Percentiles rank a stretch among this genome's conserved stretches.
phyloP scores from a whole-genome alignment of 75 land plant species.

The Picea sitchensis region DNA sequence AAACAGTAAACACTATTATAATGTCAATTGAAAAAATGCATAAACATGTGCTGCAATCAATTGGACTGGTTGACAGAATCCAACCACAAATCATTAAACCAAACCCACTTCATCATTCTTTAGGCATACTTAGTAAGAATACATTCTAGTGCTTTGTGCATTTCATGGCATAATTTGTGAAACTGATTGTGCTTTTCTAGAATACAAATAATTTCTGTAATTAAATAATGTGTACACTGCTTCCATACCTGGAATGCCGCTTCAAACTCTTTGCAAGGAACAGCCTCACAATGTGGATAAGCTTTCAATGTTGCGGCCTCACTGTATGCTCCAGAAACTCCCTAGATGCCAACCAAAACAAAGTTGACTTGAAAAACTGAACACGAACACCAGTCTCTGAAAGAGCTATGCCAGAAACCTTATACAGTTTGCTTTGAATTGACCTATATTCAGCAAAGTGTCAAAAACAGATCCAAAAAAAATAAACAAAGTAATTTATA shows the following conservation, averaged over 20 bases:
- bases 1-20: neutral
- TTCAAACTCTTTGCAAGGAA: slow-evolving; percentile 58
- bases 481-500: too few species aligned
- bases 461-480: too few species aligned
- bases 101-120: neutral
- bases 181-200: neutral
- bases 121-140: neutral
- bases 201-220: neutral
- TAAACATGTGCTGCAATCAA: neutral
- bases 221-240: neutral
- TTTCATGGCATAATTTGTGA: neutral
- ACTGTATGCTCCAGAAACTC: slow-evolving; percentile 64
- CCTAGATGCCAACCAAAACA: slow-evolving; percentile 15
- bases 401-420: neutral
- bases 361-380: neutral
- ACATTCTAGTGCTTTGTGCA: neutral
- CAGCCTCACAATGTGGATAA: slow-evolving; percentile 54
- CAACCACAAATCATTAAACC: neutral
- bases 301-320: slow-evolving; percentile 52
- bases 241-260: slow-evolving; percentile 46
- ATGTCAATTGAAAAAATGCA: neutral
- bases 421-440: neutral
- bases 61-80: neutral
- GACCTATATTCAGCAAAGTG: neutral
- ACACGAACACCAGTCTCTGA: neutral